Percentiles rank a stretch among this genome's conserved stretches.
Conservation (phyloP, 805 yeast genomes). For the Gaillardinia entomophila region DNA sequence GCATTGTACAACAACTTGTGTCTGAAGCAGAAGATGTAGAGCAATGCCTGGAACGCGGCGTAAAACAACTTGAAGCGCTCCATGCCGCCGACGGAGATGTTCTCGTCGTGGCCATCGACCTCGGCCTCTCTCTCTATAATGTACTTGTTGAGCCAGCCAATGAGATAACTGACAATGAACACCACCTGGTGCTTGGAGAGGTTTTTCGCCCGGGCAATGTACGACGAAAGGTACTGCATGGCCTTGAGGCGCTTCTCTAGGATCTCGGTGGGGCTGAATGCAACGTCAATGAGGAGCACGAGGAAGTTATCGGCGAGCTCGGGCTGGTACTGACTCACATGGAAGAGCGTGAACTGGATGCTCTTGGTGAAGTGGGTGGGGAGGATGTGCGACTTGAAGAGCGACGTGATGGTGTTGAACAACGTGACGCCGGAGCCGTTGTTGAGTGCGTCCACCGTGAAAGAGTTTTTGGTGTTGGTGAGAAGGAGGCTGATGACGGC, state of each 20-base stretch:
- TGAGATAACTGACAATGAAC: slow-evolving; percentile 75
- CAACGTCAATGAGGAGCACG: slow-evolving; percentile 75
- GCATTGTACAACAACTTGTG: slow-evolving; percentile 50
- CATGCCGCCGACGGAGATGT: slow-evolving; percentile 58
- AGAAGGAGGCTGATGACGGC: slow-evolving; percentile 56
- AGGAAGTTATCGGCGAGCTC: slow-evolving; percentile 82
- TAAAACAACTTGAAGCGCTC: slow-evolving; percentile 85
- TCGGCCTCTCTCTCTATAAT: slow-evolving; percentile 82
- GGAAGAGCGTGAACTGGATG: slow-evolving; percentile 79
- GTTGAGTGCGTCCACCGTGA: slow-evolving; percentile 46
- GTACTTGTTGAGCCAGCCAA: slow-evolving; percentile 79
- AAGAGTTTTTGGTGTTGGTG: slow-evolving; percentile 40
- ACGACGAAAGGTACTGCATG: slow-evolving; percentile 87
- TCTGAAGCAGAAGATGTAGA: slow-evolving; percentile 90
- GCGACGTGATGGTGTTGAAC: slow-evolving; percentile 67
- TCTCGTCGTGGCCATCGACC: slow-evolving; percentile 40
- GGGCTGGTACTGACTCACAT: slow-evolving; percentile 72
- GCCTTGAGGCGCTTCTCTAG: slow-evolving; percentile 79
- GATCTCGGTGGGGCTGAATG: slow-evolving; percentile 64
- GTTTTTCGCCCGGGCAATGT: slow-evolving; percentile 78
- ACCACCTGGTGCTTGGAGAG: slow-evolving; percentile 67
- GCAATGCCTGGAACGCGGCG: slow-evolving; percentile 83
- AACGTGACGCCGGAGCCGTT: slow-evolving; percentile 61
- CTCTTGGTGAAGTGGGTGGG: slow-evolving; percentile 91
- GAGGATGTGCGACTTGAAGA: slow-evolving; percentile 75